Conservation (phyloP, 2,329 filamentous ascomycete species). For the Pseudopyricularia javanii region DNA sequence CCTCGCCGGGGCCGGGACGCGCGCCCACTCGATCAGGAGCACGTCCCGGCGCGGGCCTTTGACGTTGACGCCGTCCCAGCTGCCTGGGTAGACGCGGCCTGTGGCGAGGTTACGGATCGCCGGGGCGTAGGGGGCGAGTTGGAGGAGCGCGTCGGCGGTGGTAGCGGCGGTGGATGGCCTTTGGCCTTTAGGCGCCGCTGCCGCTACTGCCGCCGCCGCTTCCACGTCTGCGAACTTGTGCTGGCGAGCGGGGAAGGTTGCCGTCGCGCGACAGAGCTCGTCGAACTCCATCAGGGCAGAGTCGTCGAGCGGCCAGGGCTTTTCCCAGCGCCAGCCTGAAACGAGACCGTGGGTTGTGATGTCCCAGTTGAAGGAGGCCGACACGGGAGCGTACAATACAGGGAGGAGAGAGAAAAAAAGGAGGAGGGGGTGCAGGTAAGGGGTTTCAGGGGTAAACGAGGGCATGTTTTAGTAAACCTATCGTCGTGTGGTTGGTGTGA, state of each 20-base stretch:
- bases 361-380: constrained; percentile 14
- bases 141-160: no score
- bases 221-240: constrained; percentile 16
- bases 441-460: no score
- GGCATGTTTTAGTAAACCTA: no score
- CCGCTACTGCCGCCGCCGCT: constrained; percentile 4
- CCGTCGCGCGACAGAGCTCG: constrained; percentile 13
- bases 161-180: no score
- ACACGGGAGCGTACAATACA: no score
- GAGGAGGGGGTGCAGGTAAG: no score
- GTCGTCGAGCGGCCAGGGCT: constrained; percentile 17
- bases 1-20: constrained; percentile 18
- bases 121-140: constrained; percentile 14
- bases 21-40: constrained; percentile 21
- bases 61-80: constrained; percentile 27
- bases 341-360: constrained; percentile 14
- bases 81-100: constrained; percentile 20
- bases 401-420: no score
- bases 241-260: constrained; percentile 15
- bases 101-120: constrained; percentile 14
- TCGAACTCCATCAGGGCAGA: constrained; percentile 15
- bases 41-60: constrained; percentile 23
- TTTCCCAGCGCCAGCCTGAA: constrained; percentile 15
- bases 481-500: no score
- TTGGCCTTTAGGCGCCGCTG: no score